Conservation (phyloP, 495 filamentous ascomycete species). For the Penicillium bialowiezense region DNA sequence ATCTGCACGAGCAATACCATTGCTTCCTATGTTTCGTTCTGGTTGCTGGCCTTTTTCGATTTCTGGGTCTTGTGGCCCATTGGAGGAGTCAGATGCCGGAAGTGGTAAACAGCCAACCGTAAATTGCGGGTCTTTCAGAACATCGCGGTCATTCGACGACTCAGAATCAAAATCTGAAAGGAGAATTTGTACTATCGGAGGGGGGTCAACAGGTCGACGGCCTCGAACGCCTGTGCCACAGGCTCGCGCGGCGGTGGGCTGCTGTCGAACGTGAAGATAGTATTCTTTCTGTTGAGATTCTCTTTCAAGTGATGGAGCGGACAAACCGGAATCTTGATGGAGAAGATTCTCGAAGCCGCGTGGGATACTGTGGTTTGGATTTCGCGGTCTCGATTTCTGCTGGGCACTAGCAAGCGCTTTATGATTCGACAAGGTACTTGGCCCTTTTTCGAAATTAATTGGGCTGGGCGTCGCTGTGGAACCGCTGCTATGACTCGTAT, state of each 20-base stretch:
- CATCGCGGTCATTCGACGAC: slow-evolving; percentile 48
- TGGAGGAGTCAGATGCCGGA: slow-evolving; percentile 40
- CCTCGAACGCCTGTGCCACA: slow-evolving; percentile 95
- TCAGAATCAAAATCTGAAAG: slow-evolving; percentile 62
- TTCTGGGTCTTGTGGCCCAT: slow-evolving; percentile 3
- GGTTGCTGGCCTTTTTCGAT: slow-evolving; percentile 46
- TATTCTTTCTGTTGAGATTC: slow-evolving; percentile 35
- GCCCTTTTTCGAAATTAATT: slow-evolving; percentile 30
- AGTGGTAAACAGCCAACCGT: slow-evolving; percentile 79
- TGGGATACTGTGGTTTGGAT: slow-evolving; percentile 30
- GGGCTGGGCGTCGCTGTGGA: slow-evolving; percentile 33
- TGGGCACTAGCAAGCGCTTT: slow-evolving; percentile 3
- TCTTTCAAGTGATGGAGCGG: slow-evolving; percentile 20
- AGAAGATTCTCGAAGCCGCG: slow-evolving; percentile 42
- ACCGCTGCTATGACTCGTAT: slow-evolving; percentile 31
- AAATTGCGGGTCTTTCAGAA: slow-evolving; percentile 70
- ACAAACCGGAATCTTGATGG: slow-evolving; percentile 29
- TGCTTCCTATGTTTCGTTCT: slow-evolving; percentile 26
- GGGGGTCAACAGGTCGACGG: slow-evolving; percentile 89
- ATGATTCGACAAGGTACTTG: slow-evolving; percentile 11
- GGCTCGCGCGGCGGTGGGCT: slow-evolving; percentile 83
- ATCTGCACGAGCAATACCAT: slow-evolving; percentile 19
- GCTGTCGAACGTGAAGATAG: slow-evolving; percentile 76
- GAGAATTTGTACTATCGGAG: slow-evolving; percentile 86
- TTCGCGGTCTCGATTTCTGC: slow-evolving; percentile 14